phyloP scores from a whole-genome alignment of 768 basidiomycete genomes.

The Termitomyces sp. region DNA sequence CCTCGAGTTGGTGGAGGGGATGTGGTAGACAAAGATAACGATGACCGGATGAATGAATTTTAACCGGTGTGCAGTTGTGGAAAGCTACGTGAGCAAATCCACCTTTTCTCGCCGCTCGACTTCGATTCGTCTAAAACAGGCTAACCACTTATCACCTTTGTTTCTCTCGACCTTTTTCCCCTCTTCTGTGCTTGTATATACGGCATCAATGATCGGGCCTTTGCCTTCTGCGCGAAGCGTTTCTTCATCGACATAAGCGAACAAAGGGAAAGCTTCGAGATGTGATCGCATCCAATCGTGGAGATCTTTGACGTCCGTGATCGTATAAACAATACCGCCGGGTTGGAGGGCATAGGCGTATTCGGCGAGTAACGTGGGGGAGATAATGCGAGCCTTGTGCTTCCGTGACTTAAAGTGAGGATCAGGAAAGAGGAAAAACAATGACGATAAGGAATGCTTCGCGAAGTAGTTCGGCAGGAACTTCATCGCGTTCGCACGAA shows the following conservation, averaged over 20 bases:
- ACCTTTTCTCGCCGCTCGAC: constrained; percentile 25
- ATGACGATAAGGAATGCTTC: constrained; percentile 84
- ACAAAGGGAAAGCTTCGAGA: constrained; percentile 84
- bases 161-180: constrained; percentile 96
- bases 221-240: constrained; percentile 73
- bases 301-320: constrained; percentile 93
- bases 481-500: constrained; percentile 98
- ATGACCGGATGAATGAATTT: constrained; percentile 37
- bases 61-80: constrained; percentile 15
- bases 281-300: constrained; percentile 95
- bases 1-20: constrained; percentile 29
- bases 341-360: constrained; percentile 92
- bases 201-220: constrained; percentile 76
- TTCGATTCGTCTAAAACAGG: constrained; percentile 76
- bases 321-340: constrained; percentile 96
- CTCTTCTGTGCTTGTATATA: constrained; percentile 88
- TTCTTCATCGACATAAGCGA: constrained; percentile 74
- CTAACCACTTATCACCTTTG: constrained; percentile 86
- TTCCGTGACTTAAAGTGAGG: constrained; percentile 98
- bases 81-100: constrained; percentile 1
- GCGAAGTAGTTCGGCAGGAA: constrained; percentile 95
- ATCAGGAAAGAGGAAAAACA: constrained; percentile 99
- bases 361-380: constrained; percentile 94
- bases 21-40: constrained; percentile 28
- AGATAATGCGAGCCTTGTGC: constrained; percentile 98